Conservation (phyloP, 2,329 filamentous ascomycete genomes). For the Colletotrichum somersetense region DNA sequence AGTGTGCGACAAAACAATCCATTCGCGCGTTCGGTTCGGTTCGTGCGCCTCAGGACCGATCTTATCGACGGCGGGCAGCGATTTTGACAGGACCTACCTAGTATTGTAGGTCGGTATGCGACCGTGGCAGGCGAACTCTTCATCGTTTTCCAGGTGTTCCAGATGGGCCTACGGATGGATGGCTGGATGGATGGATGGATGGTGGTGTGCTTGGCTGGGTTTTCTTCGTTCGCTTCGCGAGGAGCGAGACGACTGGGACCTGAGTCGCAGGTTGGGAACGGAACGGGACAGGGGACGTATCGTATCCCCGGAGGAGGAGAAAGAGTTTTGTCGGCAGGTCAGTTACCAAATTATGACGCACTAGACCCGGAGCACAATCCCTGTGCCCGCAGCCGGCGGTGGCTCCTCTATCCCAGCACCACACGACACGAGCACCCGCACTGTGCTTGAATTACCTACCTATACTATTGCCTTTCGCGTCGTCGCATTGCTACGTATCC, state of each 20-base stretch:
- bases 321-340: slow-evolving; percentile 9
- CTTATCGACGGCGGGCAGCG: slow-evolving; percentile 14
- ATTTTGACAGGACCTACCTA: neutral
- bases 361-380: slow-evolving; percentile 28
- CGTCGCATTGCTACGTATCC: slow-evolving; percentile 22
- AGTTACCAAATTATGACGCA: slow-evolving; percentile 39
- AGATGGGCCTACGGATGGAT: neutral
- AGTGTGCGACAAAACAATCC: neutral
- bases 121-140: slow-evolving; percentile 3
- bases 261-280: slow-evolving; percentile 3
- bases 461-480: slow-evolving; percentile 22
- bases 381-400: slow-evolving; percentile 1
- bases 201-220: neutral
- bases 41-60: neutral
- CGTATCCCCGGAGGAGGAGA: neutral
- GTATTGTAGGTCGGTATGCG: neutral
- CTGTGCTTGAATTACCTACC: slow-evolving; percentile 15
- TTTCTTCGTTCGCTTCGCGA: neutral
- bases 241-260: slow-evolving; percentile 2
- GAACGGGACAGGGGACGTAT: slow-evolving; percentile 15
- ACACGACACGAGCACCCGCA: neutral
- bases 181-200: neutral
- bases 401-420: slow-evolving; percentile 3
- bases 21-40: neutral
- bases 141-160: neutral